Evolutionary conservation across 2,329 filamentous ascomycete species (phyloP), one percentile per base, ranked within the genome.

Genomic region (Dactylonectria macrodidyma): DNA sequence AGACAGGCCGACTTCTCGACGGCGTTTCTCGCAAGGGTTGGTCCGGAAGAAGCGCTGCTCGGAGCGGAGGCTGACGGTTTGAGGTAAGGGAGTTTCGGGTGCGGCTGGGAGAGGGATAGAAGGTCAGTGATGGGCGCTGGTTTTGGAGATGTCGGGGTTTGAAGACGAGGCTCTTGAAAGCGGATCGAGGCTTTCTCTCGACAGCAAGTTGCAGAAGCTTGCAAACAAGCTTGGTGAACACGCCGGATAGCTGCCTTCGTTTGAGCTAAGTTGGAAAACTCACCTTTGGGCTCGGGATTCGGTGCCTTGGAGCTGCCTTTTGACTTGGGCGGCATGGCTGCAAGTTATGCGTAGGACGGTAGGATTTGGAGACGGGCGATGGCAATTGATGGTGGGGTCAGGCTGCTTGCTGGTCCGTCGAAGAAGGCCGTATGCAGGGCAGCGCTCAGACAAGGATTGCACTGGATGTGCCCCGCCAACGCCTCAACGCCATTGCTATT

Each of bases 1-100:
- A 44, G 82, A 75, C 69, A 86, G 77, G 54, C 85, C 86, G 62
- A 79, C 79, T 69, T 85, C 78, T 67, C 85, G 82, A 71, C 84
- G 79, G 36, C 81, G 78, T 65, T 82, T 79, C 65, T 85, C 81
- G 80, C 84, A 77, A 9, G 87, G 87, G 71, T 87, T 87, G 60
- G 85, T 86, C 65, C 82, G 80, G 79, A 84, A 83, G 81, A 84
- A 86, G 65, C 82, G 83, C 66, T 85, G 80, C 65, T 80, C 78
- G 70, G 83, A 83, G 59, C 83, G 84, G 68, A 88, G 84, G 78
- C 81, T 80, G 73, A 88, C 76, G 16, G 87, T 89, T 69, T 81
- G 78, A 10, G 83, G 81, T 5, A 78, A 68, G 36, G 78, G 76
- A 36, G 78, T 74, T 63, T 82, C 78, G 59, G 79, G 70, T 50